These are phyloP conservation scores for Porosira glacialis DNA, from an alignment of 352 stramenopile genomes.

Conservation along the genomic window DNA sequence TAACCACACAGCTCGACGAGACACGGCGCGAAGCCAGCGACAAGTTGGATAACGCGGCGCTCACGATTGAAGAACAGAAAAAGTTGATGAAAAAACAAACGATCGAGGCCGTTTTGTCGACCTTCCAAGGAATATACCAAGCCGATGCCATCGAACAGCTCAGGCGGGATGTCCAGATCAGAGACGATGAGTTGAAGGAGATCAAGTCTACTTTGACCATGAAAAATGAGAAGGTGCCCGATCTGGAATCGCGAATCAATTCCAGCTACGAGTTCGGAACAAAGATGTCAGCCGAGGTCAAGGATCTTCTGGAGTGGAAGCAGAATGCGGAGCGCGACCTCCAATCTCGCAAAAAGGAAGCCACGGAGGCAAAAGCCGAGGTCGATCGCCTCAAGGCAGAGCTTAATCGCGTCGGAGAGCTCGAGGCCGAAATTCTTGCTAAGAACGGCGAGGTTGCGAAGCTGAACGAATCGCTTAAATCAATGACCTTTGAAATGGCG, in stretches of 20 bases:
- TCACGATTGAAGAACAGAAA: constrained; percentile 5
- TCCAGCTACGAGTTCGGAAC: constrained; percentile 19
- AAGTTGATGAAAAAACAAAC: constrained; percentile 25
- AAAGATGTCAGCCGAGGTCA: constrained; percentile 28
- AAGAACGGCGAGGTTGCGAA: constrained; percentile 24
- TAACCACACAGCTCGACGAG: too few species aligned
- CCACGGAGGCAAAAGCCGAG: too few species aligned
- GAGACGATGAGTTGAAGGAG: constrained; percentile 22
- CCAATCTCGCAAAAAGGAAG: constrained; percentile 3
- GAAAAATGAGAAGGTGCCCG: constrained; percentile 20
- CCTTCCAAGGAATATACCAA: constrained; percentile 34
- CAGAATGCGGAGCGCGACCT: constrained; percentile 33
- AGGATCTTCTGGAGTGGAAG: constrained; percentile 25
- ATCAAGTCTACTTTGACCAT: constrained; percentile 25
- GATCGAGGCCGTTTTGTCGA: constrained; percentile 38
- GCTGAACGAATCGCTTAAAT: constrained; percentile 24
- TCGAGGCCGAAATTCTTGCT: too few species aligned
- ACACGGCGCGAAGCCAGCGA: too few species aligned
- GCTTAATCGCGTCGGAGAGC: too few species aligned
- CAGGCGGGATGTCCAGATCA: constrained; percentile 18
- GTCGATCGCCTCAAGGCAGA: too few species aligned
- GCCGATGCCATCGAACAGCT: constrained; percentile 22
- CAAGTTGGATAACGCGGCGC: too few species aligned
- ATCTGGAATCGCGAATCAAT: constrained; percentile 31
- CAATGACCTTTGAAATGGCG: constrained; percentile 24